Percentiles rank a stretch among this genome's conserved stretches.
Conservation (phyloP, 2,329 filamentous ascomycete species). For the Salinomyces thailandicus region DNA sequence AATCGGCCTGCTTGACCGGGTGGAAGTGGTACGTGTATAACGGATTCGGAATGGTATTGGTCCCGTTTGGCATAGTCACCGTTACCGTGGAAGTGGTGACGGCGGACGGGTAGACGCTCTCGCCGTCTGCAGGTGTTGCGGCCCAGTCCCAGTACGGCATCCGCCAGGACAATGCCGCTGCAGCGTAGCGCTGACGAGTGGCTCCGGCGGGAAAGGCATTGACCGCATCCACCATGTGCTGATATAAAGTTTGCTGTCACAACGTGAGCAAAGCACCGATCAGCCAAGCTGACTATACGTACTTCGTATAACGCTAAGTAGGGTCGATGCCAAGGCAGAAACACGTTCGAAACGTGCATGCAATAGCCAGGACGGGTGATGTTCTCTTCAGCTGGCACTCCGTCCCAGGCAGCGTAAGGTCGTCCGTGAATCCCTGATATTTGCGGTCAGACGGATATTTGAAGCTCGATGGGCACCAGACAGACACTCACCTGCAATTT, state of each 20-base stretch:
- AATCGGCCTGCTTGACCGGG: conserved; percentile 48
- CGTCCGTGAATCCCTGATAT: conserved; percentile 70
- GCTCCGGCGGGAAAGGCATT: conserved; percentile 30
- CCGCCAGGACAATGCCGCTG: conserved; percentile 32
- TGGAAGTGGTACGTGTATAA: conserved; percentile 28
- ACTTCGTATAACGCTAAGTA: conserved; percentile 58
- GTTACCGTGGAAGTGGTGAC: conserved; percentile 30
- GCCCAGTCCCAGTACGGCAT: conserved; percentile 42
- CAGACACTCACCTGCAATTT: conserved; percentile 55
- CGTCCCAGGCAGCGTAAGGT: conserved; percentile 52
- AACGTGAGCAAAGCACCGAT: background rate
- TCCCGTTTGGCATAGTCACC: conserved; percentile 26
- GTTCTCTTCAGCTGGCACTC: conserved; percentile 37
- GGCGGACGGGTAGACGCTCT: conserved; percentile 29
- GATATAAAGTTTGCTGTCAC: conserved; percentile 33
- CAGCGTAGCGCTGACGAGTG: conserved; percentile 29
- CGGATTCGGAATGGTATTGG: conserved; percentile 24
- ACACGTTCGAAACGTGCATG: conserved; percentile 62
- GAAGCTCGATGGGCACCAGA: background rate
- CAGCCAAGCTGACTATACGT: background rate
- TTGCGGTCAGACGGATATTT: too few species aligned
- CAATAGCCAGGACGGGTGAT: conserved; percentile 60
- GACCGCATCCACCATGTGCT: conserved; percentile 31
- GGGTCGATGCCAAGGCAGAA: conserved; percentile 74
- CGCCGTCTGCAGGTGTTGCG: conserved; percentile 23